A percentile compares a stretch with the other conserved stretches of the same genome.
Conservation (phyloP, 371 early-diverging fungal species). For the Scutellospora calospora region DNA sequence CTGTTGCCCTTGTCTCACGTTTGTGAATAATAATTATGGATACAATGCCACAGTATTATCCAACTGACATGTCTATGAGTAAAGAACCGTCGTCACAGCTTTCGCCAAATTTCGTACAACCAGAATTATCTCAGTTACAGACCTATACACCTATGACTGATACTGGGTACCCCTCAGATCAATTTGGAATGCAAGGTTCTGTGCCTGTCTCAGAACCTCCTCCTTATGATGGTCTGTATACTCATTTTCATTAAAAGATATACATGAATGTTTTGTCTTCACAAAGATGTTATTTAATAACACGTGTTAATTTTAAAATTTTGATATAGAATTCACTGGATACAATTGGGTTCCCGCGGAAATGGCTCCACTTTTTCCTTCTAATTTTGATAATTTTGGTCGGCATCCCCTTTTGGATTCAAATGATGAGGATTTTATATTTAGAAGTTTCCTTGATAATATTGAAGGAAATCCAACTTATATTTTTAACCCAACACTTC, state of each 20-base stretch:
- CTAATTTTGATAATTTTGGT: not conserved
- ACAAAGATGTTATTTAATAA: not conserved
- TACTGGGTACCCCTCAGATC: not conserved
- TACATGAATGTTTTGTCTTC: not conserved
- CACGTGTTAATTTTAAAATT: not conserved
- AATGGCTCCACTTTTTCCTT: not conserved
- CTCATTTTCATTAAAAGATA: not conserved
- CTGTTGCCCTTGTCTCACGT: not conserved
- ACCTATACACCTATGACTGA: not conserved
- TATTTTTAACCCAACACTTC: slow-evolving; percentile 30
- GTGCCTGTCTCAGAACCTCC: slow-evolving; percentile 5
- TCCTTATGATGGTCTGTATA: slow-evolving; percentile 14
- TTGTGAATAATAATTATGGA: not conserved
- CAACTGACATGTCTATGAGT: not conserved
- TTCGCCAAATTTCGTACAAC: slow-evolving; percentile 8
- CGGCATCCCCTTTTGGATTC: slow-evolving; percentile 6
- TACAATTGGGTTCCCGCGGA: slow-evolving; percentile 7
- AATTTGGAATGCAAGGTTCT: not conserved
- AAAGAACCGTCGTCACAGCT: not conserved
- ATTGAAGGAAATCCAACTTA: slow-evolving; percentile 27
- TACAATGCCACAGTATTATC: not conserved
- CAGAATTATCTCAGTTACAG: not conserved
- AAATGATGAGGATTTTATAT: not conserved
- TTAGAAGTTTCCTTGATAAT: slow-evolving; percentile 21
- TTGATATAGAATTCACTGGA: not conserved